Evolutionary conservation across 352 stramenopile genomes (phyloP), one percentile per base, ranked within the genome.

Genomic region (Phytophthora pini): DNA sequence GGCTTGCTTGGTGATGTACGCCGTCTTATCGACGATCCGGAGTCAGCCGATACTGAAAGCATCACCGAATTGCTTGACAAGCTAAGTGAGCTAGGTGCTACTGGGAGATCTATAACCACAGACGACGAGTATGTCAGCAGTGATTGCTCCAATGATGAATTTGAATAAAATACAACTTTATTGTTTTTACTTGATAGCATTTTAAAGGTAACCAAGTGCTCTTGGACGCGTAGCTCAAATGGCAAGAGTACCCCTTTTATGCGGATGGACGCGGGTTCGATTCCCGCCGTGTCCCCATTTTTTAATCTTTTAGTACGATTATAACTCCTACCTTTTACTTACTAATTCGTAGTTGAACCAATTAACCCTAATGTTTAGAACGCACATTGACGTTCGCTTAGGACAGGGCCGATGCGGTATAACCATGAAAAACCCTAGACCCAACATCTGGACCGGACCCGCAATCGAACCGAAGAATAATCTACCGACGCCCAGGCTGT

Each of bases 241-340:
- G 47, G 47, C 27, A 54, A 54, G n/a, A 41, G 47, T 31, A 54
- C 27, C 47, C 29, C 47, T 15, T 43, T 54, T 54, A 27, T n/a
- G 47, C 29, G 47, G 47, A 54, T 13, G 17, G 49, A 47, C 32
- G 11, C 17, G 49, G 12, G 32, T 46, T 32, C 49, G n/a, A 46
- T 46, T 27, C 40, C 40, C 40, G 40, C 20, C 40, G 2, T 26
- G 15, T 46, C 40, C 40, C 27, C 26, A 13, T 6, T 43, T 43
- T 17, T 43, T 34, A 20, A 1, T 20, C 17, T 20, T 20, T 20
- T 1, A 20, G 17, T 20, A 31, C 27, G 27, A 31, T 31, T 31
- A 31, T 31, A 31, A 31, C 27, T 31, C 27, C 27, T 31, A 31
- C 27, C 27, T 31, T 31, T 31, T 31, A 31, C 27, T 7, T 31